These are phyloP conservation scores for Somion occarium DNA, from an alignment of 1,284 basidiomycete species.

Conservation along the genomic window DNA sequence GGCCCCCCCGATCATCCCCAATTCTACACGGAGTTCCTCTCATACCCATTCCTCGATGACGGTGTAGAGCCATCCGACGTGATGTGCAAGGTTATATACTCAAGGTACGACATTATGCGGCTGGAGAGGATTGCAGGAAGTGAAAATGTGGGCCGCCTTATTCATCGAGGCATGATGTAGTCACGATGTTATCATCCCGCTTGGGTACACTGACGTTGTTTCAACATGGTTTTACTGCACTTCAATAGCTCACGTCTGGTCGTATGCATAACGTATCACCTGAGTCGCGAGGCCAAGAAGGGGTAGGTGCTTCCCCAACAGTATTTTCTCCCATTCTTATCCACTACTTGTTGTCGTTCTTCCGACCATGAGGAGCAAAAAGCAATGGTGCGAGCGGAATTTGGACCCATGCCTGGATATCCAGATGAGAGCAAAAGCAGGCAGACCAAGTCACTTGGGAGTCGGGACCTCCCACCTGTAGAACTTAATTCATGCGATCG, in stretches of 20 bases:
- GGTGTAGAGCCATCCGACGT: conserved; percentile 78
- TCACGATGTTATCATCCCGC: too few species aligned
- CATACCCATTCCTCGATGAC: conserved; percentile 82
- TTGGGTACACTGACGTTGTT: too few species aligned
- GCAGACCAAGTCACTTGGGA: conserved; percentile 2
- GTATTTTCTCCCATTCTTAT: too few species aligned
- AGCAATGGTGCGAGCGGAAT: conserved; percentile 7
- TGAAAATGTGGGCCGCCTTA: conserved; percentile 43
- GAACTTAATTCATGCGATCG: too few species aligned
- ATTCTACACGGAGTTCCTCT: conserved; percentile 88
- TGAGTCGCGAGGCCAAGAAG: too few species aligned
- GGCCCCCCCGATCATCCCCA: conserved; percentile 85
- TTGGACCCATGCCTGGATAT: conserved; percentile 4
- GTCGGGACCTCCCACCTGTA: too few species aligned
- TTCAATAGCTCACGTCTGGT: too few species aligned
- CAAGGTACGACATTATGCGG: conserved; percentile 83
- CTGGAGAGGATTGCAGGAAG: conserved; percentile 79
- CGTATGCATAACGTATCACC: too few species aligned
- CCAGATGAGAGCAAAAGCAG: not conserved
- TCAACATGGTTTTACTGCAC: too few species aligned
- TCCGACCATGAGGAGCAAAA: too few species aligned
- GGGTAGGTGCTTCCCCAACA: too few species aligned
- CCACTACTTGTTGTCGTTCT: too few species aligned
- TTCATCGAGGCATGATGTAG: conserved; percentile 23
- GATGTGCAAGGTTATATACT: conserved; percentile 75